Conservation (phyloP, 352 stramenopile genomes). For the Phytopythium helicoides region DNA sequence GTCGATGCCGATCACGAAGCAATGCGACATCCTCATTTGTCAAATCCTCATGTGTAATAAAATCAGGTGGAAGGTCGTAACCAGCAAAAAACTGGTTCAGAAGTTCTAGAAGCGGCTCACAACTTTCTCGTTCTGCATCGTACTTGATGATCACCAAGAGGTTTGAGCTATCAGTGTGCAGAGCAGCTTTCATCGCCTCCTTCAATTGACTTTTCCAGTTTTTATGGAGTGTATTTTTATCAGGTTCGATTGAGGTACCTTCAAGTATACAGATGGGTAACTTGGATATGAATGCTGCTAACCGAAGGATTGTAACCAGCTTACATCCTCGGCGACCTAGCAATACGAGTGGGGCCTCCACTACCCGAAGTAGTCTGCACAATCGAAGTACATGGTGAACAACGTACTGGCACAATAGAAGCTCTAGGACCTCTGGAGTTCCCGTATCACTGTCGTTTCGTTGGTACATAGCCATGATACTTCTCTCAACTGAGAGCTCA, state of each 20-base stretch:
- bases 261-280: constrained; percentile 17
- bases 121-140: too few species aligned
- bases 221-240: too few species aligned
- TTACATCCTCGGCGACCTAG: constrained; percentile 44
- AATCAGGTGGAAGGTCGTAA: constrained; percentile 26
- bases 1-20: constrained; percentile 30
- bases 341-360: constrained; percentile 38
- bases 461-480: constrained; percentile 54
- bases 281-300: constrained; percentile 58
- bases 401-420: constrained; percentile 53
- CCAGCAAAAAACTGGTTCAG: constrained; percentile 52
- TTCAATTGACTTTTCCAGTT: constrained; percentile 38
- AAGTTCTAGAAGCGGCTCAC: constrained; percentile 16
- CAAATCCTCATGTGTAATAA: constrained; percentile 55
- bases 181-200: constrained; percentile 34
- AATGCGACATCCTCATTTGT: constrained; percentile 35
- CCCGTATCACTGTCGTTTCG: constrained; percentile 7
- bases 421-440: constrained; percentile 31
- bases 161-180: constrained; percentile 29
- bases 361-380: constrained; percentile 36
- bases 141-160: constrained; percentile 68
- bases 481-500: constrained; percentile 49
- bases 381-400: constrained; percentile 59
- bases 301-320: constrained; percentile 44
- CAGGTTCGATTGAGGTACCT: too few species aligned